Evolutionary conservation across 2,329 filamentous ascomycete genomes (phyloP), one percentile per base, ranked within the genome.

Genomic region (Xylaria sp.): DNA sequence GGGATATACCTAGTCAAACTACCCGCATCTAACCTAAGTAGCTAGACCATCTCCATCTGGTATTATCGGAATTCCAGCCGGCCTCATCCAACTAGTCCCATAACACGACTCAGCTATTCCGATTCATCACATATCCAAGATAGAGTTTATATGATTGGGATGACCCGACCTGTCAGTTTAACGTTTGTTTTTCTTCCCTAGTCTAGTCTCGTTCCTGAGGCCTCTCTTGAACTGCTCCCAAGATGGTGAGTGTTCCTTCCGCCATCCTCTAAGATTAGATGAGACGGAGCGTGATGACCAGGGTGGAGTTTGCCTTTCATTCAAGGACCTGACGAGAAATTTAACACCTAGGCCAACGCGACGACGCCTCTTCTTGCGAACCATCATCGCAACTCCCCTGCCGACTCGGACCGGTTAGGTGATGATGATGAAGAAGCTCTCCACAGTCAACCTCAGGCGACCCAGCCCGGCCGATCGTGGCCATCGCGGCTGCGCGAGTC

Each of bases 401-500:
- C 63, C 36, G 60, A 69, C 36, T 69, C 66, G n/a, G 66, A 69
- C 25, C 22, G 50, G 1, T 7, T 67, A n/a, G 69, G 55, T 51
- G 72, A 72, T 45, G 71, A 77, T 33, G 79, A 81, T 61, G 78
- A 80, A 62, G 78, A 79, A 63, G 75, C 76, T 3, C 72, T 80
- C 31, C 73, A 78, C 31, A 77, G 75, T 59, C 70, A 65, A 59
- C 70, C 78, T 62, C 66, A 56, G 65, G 67, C 75, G 53, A 72
- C 72, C 29, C 69, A 69, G 45, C 25, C 63, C 53, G 65, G 69
- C 54, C 69, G 68, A 50, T 66, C 74, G 63, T 71, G 74, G 72
- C 61, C 79, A 78, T 66, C 69, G 66, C 86, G 87, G 78, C 78
- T 86, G 63, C 88, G 91, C 68, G 93, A 97, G 77, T 79, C 92